Percentiles rank a stretch among this genome's conserved stretches.
Evolutionary conservation across 2,329 filamentous ascomycete species (phyloP).

Genomic region (Emmonsiellopsis sp.): DNA sequence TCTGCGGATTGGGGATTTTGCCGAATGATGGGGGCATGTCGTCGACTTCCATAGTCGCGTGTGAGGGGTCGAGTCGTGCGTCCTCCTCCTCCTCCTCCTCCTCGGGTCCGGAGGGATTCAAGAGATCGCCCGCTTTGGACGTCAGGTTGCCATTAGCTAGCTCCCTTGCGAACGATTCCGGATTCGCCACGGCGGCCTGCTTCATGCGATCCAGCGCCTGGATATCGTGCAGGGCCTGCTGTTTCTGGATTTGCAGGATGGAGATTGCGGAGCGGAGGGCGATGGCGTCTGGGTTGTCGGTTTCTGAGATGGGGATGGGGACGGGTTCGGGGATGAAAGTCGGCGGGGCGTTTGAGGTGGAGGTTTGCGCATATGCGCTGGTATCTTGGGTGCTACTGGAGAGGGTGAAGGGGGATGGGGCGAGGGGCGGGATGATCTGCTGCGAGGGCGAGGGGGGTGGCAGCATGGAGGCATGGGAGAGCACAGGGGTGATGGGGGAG

Average conservation of each 20-base stretch:
- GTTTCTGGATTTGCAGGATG: slow-evolving; percentile 76
- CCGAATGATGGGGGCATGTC: slow-evolving; percentile 42
- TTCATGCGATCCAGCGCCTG: slow-evolving; percentile 61
- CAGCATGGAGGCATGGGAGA: slow-evolving; percentile 21
- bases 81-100: slow-evolving; percentile 27
- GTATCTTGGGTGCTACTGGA: background rate
- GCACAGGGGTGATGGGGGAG: slow-evolving; percentile 39
- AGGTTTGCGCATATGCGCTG: background rate
- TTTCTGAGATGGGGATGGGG: slow-evolving; percentile 38
- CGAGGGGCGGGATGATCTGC: background rate
- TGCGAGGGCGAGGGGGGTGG: slow-evolving; percentile 5
- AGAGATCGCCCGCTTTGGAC: slow-evolving; percentile 26
- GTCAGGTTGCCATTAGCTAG: slow-evolving; percentile 54
- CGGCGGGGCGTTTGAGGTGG: background rate
- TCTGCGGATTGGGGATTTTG: slow-evolving; percentile 66
- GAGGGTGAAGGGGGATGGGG: background rate
- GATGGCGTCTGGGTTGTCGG: slow-evolving; percentile 71
- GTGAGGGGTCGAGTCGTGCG: slow-evolving; percentile 4
- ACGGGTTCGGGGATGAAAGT: slow-evolving; percentile 27
- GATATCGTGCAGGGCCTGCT: slow-evolving; percentile 68
- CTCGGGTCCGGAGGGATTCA: slow-evolving; percentile 30
- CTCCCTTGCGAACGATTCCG: slow-evolving; percentile 62
- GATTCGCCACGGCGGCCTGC: slow-evolving; percentile 59
- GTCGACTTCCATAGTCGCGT: slow-evolving; percentile 8
- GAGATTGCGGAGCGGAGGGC: slow-evolving; percentile 78